These are phyloP conservation scores for Nicotiana obtusifolia DNA, from an alignment of 257 asterid genomes.

Conservation along the genomic window DNA sequence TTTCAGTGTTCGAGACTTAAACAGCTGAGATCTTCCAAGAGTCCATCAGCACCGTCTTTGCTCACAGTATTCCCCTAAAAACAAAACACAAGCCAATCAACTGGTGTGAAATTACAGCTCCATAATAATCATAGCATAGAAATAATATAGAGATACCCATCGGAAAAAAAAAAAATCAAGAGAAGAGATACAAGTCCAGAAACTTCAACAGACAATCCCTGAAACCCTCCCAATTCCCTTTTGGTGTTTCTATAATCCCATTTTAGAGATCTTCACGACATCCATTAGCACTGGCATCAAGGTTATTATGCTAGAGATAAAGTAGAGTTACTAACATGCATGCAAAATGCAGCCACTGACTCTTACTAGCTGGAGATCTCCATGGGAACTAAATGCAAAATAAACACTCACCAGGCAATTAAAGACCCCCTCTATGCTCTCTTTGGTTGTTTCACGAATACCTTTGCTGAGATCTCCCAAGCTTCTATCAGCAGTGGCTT, in stretches of 20 bases:
- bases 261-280: background rate
- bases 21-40: background rate
- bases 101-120: background rate
- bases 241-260: background rate
- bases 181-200: background rate
- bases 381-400: background rate
- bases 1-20: background rate
- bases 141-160: background rate
- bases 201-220: background rate
- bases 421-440: conserved; percentile 11
- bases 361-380: background rate
- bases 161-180: background rate
- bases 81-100: background rate
- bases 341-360: background rate
- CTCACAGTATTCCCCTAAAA: background rate
- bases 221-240: background rate
- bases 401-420: conserved; percentile 7
- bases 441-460: conserved; percentile 9
- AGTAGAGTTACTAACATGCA: background rate
- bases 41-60: background rate
- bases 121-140: background rate
- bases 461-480: conserved; percentile 17
- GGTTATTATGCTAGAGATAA: background rate
- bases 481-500: conserved; percentile 12
- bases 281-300: background rate